Evolutionary conservation across 441 rosid genomes (phyloP).

Genomic region (Metrosideros polymorpha): DNA sequence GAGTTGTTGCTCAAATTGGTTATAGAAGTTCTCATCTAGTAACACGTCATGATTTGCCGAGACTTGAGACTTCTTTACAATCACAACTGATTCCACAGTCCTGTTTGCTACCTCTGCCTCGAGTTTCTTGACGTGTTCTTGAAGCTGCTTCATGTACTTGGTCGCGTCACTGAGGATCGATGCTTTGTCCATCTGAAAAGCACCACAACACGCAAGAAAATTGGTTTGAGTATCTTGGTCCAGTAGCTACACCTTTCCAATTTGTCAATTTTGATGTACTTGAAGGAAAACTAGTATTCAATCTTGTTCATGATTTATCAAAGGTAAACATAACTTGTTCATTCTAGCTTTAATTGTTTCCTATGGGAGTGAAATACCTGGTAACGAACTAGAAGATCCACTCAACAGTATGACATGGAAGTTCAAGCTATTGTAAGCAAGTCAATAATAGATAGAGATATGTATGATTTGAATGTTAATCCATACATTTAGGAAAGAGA

Average conservation of each 20-base stretch:
- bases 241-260: neutral
- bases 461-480: neutral
- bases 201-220: neutral
- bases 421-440: neutral
- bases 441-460: neutral
- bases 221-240: neutral
- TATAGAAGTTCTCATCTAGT: constrained; percentile 25
- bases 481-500: neutral
- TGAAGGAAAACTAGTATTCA: neutral
- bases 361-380: neutral
- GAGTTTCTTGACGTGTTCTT: constrained; percentile 25
- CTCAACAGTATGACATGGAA: neutral
- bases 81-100: constrained; percentile 48
- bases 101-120: constrained; percentile 41
- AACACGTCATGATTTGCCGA: constrained; percentile 30
- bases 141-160: constrained; percentile 40
- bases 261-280: neutral
- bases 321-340: neutral
- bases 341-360: neutral
- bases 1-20: constrained; percentile 17
- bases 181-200: constrained; percentile 49
- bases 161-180: constrained; percentile 46
- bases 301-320: neutral
- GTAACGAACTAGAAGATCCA: neutral
- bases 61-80: constrained; percentile 48